phyloP scores from a whole-genome alignment of 202 grass and related monocot species.

The Setaria italica region DNA sequence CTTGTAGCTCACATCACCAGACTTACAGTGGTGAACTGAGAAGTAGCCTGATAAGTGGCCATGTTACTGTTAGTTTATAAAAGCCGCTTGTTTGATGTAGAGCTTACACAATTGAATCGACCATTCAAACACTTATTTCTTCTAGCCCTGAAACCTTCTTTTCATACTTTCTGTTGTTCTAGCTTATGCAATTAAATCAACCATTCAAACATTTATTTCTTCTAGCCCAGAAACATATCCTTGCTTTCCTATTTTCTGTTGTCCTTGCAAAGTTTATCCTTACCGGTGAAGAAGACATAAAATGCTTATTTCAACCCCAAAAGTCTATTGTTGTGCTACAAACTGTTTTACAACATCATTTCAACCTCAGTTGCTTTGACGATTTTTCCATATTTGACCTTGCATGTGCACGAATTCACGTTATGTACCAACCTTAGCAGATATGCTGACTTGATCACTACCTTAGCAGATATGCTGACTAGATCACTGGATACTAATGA shows the following conservation, averaged over 20 bases:
- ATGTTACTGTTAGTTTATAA: constrained; percentile 5
- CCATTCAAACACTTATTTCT: constrained; percentile 22
- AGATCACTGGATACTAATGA: constrained; percentile 19
- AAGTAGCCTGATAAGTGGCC: constrained; percentile 7
- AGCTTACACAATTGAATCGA: constrained; percentile 1
- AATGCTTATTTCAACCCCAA: neutral
- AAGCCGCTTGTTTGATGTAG: constrained; percentile 20
- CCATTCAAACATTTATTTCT: constrained; percentile 28
- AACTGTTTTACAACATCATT: neutral
- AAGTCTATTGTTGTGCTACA: neutral
- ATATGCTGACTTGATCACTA: constrained; percentile 13
- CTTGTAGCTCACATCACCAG: neutral
- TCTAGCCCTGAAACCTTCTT: neutral
- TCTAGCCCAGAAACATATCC: neutral
- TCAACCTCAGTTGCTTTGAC: neutral
- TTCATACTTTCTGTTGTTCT: neutral
- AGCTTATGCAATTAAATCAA: constrained; percentile 10
- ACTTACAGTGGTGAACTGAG: constrained; percentile 15
- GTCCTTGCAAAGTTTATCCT: neutral
- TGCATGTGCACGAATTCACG: constrained; percentile 17
- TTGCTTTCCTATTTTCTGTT: constrained; percentile 9
- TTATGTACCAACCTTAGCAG: neutral
- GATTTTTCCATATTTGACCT: neutral
- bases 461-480: constrained; percentile 10
- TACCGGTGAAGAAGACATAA: neutral